Evolutionary conservation across 2,329 filamentous ascomycete species (phyloP).

Genomic region (Colletotrichum kahawae): DNA sequence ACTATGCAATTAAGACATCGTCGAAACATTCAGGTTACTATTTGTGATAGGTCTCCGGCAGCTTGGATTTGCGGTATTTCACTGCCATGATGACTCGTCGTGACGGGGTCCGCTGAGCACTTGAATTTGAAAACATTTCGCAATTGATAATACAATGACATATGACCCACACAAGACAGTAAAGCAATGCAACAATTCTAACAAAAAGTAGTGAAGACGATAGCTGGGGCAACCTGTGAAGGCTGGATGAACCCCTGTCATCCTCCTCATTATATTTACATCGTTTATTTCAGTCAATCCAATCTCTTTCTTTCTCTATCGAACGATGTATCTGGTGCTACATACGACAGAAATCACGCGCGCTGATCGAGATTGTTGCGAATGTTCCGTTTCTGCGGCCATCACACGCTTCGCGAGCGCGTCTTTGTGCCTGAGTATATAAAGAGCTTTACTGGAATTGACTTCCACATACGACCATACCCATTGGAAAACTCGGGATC

Average conservation of each 20-base stretch:
- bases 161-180: background rate
- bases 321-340: too few species aligned
- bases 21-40: background rate
- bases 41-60: background rate
- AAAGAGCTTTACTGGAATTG: fast-evolving
- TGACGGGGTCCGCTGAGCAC: too few species aligned
- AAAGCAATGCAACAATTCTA: background rate
- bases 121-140: background rate
- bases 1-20: background rate
- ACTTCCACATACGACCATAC: background rate
- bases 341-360: too few species aligned
- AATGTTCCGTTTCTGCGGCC: background rate
- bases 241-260: background rate
- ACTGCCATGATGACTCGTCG: background rate
- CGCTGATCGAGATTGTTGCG: too few species aligned
- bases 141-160: background rate
- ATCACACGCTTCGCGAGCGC: background rate
- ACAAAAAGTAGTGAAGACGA: background rate
- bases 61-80: background rate
- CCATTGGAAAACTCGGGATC: background rate
- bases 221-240: background rate
- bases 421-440: background rate
- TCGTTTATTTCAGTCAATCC: too few species aligned
- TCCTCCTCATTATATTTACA: too few species aligned
- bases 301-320: too few species aligned